Evolutionary conservation across 768 basidiomycete genomes (phyloP).

Genomic region (Arthromyces matolae): DNA sequence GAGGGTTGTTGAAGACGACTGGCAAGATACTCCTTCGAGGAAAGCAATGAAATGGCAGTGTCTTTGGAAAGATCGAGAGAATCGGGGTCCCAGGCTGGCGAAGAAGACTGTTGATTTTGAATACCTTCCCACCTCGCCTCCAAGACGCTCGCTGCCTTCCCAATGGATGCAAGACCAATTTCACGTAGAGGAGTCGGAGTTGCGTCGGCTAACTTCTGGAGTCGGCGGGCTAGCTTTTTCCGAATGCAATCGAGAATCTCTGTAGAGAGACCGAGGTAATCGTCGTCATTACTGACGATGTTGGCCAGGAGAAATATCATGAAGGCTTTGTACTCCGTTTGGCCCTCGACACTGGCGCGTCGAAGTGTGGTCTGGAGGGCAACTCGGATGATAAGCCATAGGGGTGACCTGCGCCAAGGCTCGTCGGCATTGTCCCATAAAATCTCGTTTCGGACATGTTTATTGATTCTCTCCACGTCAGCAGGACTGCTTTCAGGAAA

Average conservation of each 20-base stretch:
- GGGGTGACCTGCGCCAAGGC: conserved; percentile 48
- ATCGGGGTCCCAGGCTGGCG: conserved; percentile 22
- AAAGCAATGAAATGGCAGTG: conserved; percentile 28
- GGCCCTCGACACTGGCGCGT: conserved; percentile 6
- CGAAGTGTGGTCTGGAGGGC: conserved; percentile 36
- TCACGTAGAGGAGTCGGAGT: conserved; percentile 17
- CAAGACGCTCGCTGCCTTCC: conserved; percentile 20
- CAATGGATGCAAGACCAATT: conserved; percentile 17
- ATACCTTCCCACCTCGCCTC: conserved; percentile 32
- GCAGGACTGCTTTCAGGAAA: conserved; percentile 25
- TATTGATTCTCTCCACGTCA: conserved; percentile 28
- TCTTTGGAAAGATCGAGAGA: conserved; percentile 27
- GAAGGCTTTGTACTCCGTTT: conserved; percentile 42
- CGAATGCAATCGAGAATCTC: conserved; percentile 35
- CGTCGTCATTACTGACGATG: conserved; percentile 21
- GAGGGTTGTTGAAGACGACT: conserved; percentile 11
- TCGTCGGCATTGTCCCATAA: conserved; percentile 33
- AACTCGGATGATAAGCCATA: conserved; percentile 50
- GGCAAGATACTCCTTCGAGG: conserved; percentile 25
- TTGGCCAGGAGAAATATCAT: conserved; percentile 37
- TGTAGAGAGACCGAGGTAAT: conserved; percentile 21
- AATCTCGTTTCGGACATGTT: conserved; percentile 46
- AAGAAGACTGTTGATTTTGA: conserved; percentile 20
- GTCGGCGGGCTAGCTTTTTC: conserved; percentile 33
- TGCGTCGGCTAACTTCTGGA: conserved; percentile 34